Evolutionary conservation across 2,329 filamentous ascomycete genomes (phyloP).

Genomic region (Diaporthe destruens): DNA sequence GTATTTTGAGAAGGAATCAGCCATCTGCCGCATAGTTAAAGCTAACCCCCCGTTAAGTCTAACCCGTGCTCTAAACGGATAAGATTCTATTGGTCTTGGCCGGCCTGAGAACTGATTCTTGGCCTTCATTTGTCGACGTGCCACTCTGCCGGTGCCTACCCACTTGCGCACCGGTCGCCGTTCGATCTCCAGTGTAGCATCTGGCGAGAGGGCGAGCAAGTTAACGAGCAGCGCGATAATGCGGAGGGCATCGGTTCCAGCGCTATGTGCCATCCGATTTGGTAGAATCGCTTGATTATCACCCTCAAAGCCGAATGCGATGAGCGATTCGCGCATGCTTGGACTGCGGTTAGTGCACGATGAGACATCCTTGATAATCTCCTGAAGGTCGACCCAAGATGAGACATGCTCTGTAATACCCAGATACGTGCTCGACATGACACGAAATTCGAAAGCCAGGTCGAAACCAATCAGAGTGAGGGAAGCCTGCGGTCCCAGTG

Average conservation of each 20-base stretch:
- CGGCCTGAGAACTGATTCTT: constrained; percentile 13
- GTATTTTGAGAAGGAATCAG: constrained; percentile 18
- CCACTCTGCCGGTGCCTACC: neutral
- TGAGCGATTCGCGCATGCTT: constrained; percentile 15
- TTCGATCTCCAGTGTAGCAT: neutral
- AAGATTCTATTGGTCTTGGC: constrained; percentile 3
- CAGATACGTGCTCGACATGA: constrained; percentile 26
- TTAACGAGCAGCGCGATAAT: constrained; percentile 15
- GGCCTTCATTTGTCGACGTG: constrained; percentile 3
- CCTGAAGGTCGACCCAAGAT: constrained; percentile 27
- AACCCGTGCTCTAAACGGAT: constrained; percentile 16
- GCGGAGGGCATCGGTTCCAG: constrained; percentile 21
- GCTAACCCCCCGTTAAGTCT: constrained; percentile 3
- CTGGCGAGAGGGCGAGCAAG: neutral
- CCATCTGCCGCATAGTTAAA: neutral
- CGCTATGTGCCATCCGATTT: constrained; percentile 6
- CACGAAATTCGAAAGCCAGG: constrained; percentile 20
- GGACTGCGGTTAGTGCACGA: constrained; percentile 13
- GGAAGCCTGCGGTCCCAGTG: constrained; percentile 2
- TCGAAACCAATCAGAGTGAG: constrained; percentile 24
- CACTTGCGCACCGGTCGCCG: constrained; percentile 18
- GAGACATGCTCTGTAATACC: constrained; percentile 20
- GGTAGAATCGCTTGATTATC: constrained; percentile 14
- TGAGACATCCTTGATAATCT: constrained; percentile 25
- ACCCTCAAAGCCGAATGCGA: constrained; percentile 21